A percentile compares a stretch with the other conserved stretches of the same genome.
These are phyloP conservation scores for Juncus inflexus DNA, from an alignment of 176 grass and related monocot species.

Conservation along the genomic window DNA sequence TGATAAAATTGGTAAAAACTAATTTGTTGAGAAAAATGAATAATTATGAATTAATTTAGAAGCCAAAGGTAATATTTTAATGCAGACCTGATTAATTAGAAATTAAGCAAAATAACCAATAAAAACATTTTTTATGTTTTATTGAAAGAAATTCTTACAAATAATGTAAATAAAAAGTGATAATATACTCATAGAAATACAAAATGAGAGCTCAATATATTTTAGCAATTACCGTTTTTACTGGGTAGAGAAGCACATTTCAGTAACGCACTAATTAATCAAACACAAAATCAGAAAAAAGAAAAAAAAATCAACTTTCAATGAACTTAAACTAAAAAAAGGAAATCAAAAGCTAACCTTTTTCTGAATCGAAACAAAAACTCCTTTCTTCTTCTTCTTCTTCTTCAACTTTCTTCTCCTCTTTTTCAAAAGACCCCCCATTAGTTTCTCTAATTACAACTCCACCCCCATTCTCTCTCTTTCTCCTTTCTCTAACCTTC, in stretches of 20 bases:
- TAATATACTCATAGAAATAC: neutral
- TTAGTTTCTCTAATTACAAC: slow-evolving; percentile 1
- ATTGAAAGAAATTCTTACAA: neutral
- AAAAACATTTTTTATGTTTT: slow-evolving; percentile 14
- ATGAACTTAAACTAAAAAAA: neutral
- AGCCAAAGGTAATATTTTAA: too few species aligned
- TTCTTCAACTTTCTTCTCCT: slow-evolving; percentile 20
- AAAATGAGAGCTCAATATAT: neutral
- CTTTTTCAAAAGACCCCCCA: slow-evolving; percentile 1
- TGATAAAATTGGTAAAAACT: too few species aligned
- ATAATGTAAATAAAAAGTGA: neutral
- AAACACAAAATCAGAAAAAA: too few species aligned
- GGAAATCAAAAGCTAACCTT: slow-evolving; percentile 32
- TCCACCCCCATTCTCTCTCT: neutral
- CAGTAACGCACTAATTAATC: too few species aligned
- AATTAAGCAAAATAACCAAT: neutral
- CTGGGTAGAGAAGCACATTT: too few species aligned
- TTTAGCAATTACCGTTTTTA: too few species aligned
- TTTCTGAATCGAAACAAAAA: slow-evolving; percentile 40
- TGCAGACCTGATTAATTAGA: neutral
- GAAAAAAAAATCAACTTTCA: too few species aligned
- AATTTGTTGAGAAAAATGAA: too few species aligned
- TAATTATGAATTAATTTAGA: too few species aligned
- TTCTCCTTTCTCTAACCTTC: slow-evolving; percentile 34
- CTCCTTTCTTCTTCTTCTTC: slow-evolving; percentile 20